These are phyloP conservation scores for Craterostigma plantagineum DNA, from an alignment of 257 asterid genomes.

Conservation along the genomic window DNA sequence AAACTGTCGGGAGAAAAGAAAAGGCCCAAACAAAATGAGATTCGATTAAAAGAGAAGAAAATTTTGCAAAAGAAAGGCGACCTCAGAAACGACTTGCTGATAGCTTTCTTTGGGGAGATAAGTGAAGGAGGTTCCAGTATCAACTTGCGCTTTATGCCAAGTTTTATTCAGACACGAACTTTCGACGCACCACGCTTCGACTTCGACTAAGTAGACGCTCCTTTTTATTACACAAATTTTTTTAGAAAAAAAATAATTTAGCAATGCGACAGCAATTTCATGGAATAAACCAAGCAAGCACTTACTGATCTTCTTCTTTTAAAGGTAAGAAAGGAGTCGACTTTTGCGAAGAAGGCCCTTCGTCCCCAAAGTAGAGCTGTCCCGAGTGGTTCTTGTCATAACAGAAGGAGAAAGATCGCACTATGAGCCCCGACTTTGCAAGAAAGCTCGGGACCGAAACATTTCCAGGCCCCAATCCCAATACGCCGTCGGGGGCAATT, in stretches of 20 bases:
- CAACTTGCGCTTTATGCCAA: constrained; percentile 39
- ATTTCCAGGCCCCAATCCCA: constrained; percentile 83
- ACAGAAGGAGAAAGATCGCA: constrained; percentile 58
- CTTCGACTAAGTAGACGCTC: constrained; percentile 41
- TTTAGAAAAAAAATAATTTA: too few species aligned
- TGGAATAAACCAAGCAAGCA: too few species aligned
- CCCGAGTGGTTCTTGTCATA: constrained; percentile 66
- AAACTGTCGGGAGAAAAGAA: constrained; percentile 24
- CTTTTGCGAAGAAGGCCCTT: constrained; percentile 45
- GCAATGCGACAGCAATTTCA: too few species aligned
- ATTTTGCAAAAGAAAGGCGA: constrained; percentile 7
- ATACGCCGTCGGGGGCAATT: constrained; percentile 87
- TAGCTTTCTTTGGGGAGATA: constrained; percentile 47
- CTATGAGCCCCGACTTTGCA: constrained; percentile 52
- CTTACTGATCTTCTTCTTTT: constrained; percentile 19
- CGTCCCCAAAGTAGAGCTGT: constrained; percentile 64
- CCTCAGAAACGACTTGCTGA: constrained; percentile 48
- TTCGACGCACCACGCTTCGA: constrained; percentile 49
- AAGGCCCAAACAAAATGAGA: constrained; percentile 5
- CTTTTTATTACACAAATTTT: too few species aligned
- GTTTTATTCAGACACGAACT: constrained; percentile 41
- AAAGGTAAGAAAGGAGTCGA: constrained; percentile 43
- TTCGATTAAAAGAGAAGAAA: neutral
- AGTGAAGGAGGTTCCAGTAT: constrained; percentile 74
- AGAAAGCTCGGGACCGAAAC: constrained; percentile 74